Evolutionary conservation across 139 green algal species (phyloP).

Genomic region (Tetratostichococcus sp.): DNA sequence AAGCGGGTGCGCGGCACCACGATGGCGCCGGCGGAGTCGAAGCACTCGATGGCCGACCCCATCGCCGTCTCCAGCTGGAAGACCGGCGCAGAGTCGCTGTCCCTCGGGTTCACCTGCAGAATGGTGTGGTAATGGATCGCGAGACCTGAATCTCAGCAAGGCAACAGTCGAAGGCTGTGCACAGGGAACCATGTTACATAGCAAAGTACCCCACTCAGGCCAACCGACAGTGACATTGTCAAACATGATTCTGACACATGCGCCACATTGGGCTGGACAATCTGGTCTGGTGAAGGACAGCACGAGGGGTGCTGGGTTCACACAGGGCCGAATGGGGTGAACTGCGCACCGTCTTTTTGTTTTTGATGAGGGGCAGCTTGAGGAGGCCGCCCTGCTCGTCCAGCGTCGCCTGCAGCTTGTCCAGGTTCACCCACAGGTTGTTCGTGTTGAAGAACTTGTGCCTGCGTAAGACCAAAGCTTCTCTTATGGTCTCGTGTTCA

Average conservation of each 20-base stretch:
- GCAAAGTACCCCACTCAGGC: too few relatives aligned
- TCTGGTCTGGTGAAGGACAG: too few relatives aligned
- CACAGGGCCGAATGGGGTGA: too few relatives aligned
- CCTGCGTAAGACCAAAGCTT: slow-evolving; percentile 14
- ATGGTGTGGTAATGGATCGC: background rate
- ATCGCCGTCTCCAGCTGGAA: slow-evolving; percentile 93
- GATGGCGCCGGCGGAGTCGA: slow-evolving; percentile 73
- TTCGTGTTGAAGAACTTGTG: slow-evolving; percentile 96
- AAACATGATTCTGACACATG: too few relatives aligned
- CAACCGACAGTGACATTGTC: background rate
- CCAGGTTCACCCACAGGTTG: slow-evolving; percentile 89
- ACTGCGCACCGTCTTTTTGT: slow-evolving; percentile 83
- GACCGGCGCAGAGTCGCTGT: slow-evolving; percentile 59
- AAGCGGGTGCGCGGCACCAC: slow-evolving; percentile 86
- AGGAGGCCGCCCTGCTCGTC: slow-evolving; percentile 54
- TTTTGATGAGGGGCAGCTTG: slow-evolving; percentile 85
- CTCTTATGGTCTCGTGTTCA: too few relatives aligned
- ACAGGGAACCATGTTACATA: too few relatives aligned
- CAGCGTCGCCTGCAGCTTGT: slow-evolving; percentile 49
- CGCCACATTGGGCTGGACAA: too few relatives aligned
- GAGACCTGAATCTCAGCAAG: too few relatives aligned
- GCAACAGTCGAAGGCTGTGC: too few relatives aligned
- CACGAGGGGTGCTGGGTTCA: too few relatives aligned
- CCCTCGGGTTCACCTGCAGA: slow-evolving; percentile 24
- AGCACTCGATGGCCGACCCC: slow-evolving; percentile 89